Conservation (phyloP, 371 early-diverging fungal genomes). For the Choanephora cucurbitarum region DNA sequence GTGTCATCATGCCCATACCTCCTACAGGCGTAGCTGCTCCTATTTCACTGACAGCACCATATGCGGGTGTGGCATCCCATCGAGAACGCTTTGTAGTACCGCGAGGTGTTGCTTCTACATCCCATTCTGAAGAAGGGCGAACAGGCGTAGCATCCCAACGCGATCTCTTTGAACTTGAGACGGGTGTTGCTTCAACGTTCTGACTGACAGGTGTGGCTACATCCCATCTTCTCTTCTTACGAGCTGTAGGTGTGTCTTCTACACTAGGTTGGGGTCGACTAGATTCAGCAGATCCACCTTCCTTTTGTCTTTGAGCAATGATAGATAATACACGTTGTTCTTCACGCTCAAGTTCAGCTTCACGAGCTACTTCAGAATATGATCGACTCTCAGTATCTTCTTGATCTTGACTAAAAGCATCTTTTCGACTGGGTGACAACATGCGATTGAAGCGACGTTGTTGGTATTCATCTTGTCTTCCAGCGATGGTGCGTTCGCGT, state of each 20-base stretch:
- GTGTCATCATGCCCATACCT: constrained; percentile 76
- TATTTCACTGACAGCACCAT: constrained; percentile 34
- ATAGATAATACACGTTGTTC: constrained; percentile 66
- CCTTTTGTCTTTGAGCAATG: constrained; percentile 75
- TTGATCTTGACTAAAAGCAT: constrained; percentile 71
- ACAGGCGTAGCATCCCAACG: constrained; percentile 89
- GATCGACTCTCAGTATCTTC: constrained; percentile 58
- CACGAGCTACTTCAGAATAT: constrained; percentile 87
- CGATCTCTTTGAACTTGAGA: constrained; percentile 52
- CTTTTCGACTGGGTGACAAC: constrained; percentile 86
- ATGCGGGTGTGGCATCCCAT: constrained; percentile 85
- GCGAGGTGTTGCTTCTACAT: constrained; percentile 61
- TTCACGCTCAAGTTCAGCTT: constrained; percentile 85
- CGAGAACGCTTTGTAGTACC: constrained; percentile 62
- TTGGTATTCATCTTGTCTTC: constrained; percentile 88
- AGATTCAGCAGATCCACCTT: constrained; percentile 53
- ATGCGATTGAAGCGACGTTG: constrained; percentile 75
- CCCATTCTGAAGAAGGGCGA: constrained; percentile 53
- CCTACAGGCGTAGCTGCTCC: constrained; percentile 75
- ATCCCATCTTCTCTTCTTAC: constrained; percentile 86
- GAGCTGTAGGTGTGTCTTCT: constrained; percentile 39
- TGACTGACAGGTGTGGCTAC: constrained; percentile 70
- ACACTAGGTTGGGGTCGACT: constrained; percentile 14
- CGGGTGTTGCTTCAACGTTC: constrained; percentile 71
- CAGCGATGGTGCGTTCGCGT: constrained; percentile 66